Evolutionary conservation across 192 early-diverging fungal species (phyloP).

Genomic region (Mortierella alpina): DNA sequence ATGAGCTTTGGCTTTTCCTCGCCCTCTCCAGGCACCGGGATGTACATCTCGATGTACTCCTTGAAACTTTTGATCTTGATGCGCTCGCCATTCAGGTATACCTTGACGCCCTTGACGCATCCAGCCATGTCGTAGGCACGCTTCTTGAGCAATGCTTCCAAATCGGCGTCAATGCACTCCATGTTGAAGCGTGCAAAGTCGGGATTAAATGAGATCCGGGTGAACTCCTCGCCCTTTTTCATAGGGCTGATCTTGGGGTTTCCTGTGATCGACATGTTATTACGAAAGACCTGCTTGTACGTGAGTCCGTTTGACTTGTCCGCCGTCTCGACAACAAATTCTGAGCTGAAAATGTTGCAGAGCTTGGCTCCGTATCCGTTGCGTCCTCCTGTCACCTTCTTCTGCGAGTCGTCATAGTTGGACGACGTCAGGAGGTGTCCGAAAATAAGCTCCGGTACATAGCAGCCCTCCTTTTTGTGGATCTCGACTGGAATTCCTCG

Average conservation of each 20-base stretch:
- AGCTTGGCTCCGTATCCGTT: slow-evolving; percentile 96
- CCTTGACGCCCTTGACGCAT: slow-evolving; percentile 83
- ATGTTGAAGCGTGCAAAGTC: slow-evolving; percentile 94
- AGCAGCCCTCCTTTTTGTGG: slow-evolving; percentile 88
- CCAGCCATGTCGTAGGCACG: slow-evolving; percentile 96
- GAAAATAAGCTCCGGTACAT: slow-evolving; percentile 98
- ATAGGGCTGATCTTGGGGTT: slow-evolving; percentile 80
- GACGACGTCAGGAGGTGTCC: slow-evolving; percentile 96
- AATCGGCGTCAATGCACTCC: slow-evolving; percentile 85
- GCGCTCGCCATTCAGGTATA: slow-evolving; percentile 84
- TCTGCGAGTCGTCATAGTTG: slow-evolving; percentile 96
- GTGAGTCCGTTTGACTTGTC: slow-evolving; percentile 76
- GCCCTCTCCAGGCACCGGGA: slow-evolving; percentile 35
- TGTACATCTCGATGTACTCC: slow-evolving; percentile 88
- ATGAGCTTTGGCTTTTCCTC: slow-evolving; percentile 64
- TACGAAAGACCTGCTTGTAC: slow-evolving; percentile 86
- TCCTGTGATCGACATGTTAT: slow-evolving; percentile 90
- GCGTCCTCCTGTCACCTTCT: slow-evolving; percentile 95
- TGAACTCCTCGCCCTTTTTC: slow-evolving; percentile 81
- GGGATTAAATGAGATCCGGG: slow-evolving; percentile 94
- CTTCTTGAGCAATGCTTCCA: slow-evolving; percentile 88
- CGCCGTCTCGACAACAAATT: slow-evolving; percentile 94
- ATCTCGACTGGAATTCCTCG: slow-evolving; percentile 95
- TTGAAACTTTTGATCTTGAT: slow-evolving; percentile 92
- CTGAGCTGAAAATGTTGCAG: slow-evolving; percentile 96